A percentile compares a stretch with the other conserved stretches of the same genome.
phyloP scores from a whole-genome alignment of 2,329 filamentous ascomycete genomes.

The Gnomoniopsis smithogilvyi region DNA sequence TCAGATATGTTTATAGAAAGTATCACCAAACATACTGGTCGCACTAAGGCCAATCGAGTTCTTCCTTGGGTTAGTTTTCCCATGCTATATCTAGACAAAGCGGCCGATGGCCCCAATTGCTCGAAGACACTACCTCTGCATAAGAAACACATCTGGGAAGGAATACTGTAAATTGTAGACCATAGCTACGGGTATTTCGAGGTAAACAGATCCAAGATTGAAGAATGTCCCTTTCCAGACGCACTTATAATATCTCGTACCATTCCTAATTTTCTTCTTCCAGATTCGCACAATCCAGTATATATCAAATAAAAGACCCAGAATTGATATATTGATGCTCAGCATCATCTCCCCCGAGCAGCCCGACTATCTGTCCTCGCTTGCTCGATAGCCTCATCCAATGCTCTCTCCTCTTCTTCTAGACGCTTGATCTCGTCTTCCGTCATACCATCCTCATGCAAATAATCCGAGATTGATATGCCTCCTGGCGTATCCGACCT shows the following conservation, averaged over 20 bases:
- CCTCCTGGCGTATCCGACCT: conserved; percentile 27
- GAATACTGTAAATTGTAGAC: too few relatives aligned
- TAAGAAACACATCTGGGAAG: too few relatives aligned
- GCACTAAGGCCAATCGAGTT: too few relatives aligned
- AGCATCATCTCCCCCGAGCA: neutral
- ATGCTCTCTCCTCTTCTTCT: conserved; percentile 55
- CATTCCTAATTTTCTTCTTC: neutral
- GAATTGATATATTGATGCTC: neutral
- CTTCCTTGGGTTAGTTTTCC: too few relatives aligned
- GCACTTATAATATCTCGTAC: neutral
- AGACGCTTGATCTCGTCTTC: conserved; percentile 51
- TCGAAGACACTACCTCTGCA: too few relatives aligned
- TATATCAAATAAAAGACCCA: neutral
- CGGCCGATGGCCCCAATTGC: too few relatives aligned
- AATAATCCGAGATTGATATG: conserved; percentile 31
- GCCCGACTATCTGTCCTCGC: conserved; percentile 25
- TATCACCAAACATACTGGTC: too few relatives aligned
- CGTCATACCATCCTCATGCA: conserved; percentile 61
- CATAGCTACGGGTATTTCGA: too few relatives aligned
- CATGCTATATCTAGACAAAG: too few relatives aligned
- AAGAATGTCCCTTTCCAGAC: too few relatives aligned
- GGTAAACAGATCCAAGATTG: too few relatives aligned
- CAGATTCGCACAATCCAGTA: neutral
- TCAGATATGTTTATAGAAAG: too few relatives aligned
- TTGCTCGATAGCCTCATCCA: conserved; percentile 55